These are phyloP conservation scores for Hymenoscyphus fructigenus DNA, from an alignment of 2,329 filamentous ascomycete genomes.

Conservation along the genomic window DNA sequence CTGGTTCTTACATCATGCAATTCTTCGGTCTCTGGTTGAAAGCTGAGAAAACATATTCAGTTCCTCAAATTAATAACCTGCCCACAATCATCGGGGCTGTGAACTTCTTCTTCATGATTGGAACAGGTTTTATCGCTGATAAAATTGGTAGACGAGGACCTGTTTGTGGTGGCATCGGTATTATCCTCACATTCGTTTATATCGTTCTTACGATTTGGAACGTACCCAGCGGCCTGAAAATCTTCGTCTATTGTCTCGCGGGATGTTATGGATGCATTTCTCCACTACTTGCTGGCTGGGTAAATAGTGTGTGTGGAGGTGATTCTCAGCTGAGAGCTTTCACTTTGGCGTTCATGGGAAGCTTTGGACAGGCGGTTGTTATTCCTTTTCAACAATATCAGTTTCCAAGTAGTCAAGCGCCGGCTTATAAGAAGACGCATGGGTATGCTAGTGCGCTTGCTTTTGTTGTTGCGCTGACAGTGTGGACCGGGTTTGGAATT, in stretches of 20 bases:
- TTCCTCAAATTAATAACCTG: conserved; percentile 50
- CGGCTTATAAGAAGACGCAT: conserved; percentile 25
- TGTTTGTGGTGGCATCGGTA: conserved; percentile 4
- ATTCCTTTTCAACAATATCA: conserved; percentile 38
- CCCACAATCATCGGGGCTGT: conserved; percentile 43
- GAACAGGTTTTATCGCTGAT: conserved; percentile 14
- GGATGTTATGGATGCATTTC: conserved; percentile 39
- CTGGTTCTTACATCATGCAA: conserved; percentile 44
- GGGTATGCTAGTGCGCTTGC: conserved; percentile 5
- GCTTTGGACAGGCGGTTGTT: conserved; percentile 32
- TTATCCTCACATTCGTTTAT: conserved; percentile 35
- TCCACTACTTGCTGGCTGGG: conserved; percentile 39
- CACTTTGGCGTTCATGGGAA: conserved; percentile 40
- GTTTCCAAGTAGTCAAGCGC: conserved; percentile 38
- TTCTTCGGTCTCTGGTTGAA: conserved; percentile 46
- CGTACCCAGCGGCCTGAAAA: conserved; percentile 36
- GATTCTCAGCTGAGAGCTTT: conserved; percentile 39
- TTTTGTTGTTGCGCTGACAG: conserved; percentile 4
- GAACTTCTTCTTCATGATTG: conserved; percentile 30
- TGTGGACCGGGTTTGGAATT: conserved; percentile 7
- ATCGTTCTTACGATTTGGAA: conserved; percentile 37
- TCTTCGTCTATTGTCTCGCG: conserved; percentile 40
- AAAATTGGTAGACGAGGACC: conserved; percentile 16
- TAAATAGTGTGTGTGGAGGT: conserved; percentile 38
- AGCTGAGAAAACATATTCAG: conserved; percentile 47